phyloP scores from a whole-genome alignment of 305 asterid species.

The Fraxinus dipetala region DNA sequence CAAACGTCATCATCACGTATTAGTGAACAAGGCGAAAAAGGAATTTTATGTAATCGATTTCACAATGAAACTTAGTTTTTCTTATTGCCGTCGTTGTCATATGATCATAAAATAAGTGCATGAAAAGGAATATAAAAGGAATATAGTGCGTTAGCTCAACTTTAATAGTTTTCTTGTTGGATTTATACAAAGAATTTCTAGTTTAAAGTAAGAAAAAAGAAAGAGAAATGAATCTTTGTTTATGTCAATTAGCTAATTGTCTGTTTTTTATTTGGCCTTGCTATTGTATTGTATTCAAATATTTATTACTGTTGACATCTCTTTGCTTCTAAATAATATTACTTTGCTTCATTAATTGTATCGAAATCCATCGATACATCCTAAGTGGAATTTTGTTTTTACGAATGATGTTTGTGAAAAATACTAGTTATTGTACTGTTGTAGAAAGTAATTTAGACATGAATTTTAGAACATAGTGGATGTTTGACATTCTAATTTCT shows the following conservation, averaged over 20 bases:
- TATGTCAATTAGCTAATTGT: constrained; percentile 43
- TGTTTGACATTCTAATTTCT: constrained; percentile 34
- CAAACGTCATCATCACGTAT: constrained; percentile 20
- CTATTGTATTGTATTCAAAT: background rate
- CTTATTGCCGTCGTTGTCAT: background rate
- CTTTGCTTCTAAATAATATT: constrained; percentile 20
- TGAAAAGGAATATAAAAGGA: constrained; percentile 9
- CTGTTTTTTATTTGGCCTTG: constrained; percentile 17
- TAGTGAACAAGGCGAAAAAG: background rate
- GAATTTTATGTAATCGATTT: background rate
- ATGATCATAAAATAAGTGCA: background rate
- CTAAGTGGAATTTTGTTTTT: constrained; percentile 44
- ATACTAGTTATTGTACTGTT: constrained; percentile 19
- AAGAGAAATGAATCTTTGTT: constrained; percentile 32
- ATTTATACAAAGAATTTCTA: constrained; percentile 10
- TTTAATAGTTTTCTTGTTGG: constrained; percentile 37
- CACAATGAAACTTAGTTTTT: background rate
- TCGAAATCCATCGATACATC: constrained; percentile 55
- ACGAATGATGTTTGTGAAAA: constrained; percentile 12
- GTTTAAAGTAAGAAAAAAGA: background rate
- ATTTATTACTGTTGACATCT: background rate
- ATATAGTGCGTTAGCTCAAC: constrained; percentile 27
- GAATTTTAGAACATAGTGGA: constrained; percentile 27
- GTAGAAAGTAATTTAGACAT: constrained; percentile 18
- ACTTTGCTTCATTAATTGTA: constrained; percentile 42